Evolutionary conservation across 2,329 filamentous ascomycete species (phyloP).

Genomic region (Tolypocladium ophioglossoides): DNA sequence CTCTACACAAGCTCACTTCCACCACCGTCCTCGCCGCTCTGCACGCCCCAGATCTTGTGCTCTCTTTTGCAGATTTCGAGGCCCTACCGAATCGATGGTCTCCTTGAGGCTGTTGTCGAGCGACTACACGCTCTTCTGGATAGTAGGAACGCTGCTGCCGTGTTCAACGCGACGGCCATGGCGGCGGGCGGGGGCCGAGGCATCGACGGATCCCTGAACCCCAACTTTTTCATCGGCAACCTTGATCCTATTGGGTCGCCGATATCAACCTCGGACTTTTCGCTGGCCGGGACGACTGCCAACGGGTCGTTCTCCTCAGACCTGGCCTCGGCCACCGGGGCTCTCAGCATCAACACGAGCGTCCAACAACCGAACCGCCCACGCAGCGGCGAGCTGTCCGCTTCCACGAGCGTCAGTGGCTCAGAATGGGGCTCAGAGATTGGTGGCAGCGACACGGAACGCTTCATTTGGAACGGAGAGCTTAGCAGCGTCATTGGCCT

Average conservation of each 20-base stretch:
- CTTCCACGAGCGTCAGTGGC: constrained; percentile 39
- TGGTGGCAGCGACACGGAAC: constrained; percentile 38
- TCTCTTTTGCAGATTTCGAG: constrained; percentile 87
- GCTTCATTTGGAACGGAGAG: constrained; percentile 63
- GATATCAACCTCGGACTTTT: constrained; percentile 22
- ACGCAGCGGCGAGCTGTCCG: constrained; percentile 37
- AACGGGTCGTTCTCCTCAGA: constrained; percentile 19
- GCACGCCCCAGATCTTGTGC: constrained; percentile 91
- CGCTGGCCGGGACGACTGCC: constrained; percentile 17
- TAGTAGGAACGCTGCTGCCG: constrained; percentile 86
- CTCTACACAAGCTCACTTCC: constrained; percentile 89
- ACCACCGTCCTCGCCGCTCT: constrained; percentile 62
- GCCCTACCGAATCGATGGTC: constrained; percentile 85
- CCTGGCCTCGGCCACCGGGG: constrained; percentile 23
- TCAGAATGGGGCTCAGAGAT: constrained; percentile 47
- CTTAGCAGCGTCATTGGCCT: constrained; percentile 85
- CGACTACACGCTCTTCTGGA: constrained; percentile 82
- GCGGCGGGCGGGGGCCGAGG: constrained; percentile 85
- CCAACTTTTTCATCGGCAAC: constrained; percentile 48
- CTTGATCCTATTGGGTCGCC: constrained; percentile 30
- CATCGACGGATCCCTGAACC: constrained; percentile 56
- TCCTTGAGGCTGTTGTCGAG: constrained; percentile 87
- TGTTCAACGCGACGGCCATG: constrained; percentile 98
- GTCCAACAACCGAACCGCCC: constrained; percentile 25
- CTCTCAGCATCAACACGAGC: constrained; percentile 38